phyloP scores from a whole-genome alignment of 2,329 filamentous ascomycete genomes.

The Dryadomyces sulphureus region DNA sequence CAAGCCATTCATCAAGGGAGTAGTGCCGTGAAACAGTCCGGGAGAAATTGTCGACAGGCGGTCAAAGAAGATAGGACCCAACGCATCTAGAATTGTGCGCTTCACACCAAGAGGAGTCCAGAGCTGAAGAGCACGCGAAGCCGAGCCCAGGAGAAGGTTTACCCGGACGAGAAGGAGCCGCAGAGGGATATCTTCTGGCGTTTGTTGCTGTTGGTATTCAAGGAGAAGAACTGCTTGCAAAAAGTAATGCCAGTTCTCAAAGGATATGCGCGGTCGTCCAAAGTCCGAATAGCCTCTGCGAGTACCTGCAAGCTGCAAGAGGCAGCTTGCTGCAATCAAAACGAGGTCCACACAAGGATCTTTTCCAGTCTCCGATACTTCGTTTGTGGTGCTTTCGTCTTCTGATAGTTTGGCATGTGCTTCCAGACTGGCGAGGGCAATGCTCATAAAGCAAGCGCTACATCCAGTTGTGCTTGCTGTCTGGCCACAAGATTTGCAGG shows the following conservation, averaged over 20 bases:
- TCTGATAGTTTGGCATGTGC: slow-evolving; percentile 12
- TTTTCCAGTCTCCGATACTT: slow-evolving; percentile 15
- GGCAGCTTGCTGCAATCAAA: slow-evolving; percentile 16
- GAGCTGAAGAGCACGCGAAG: slow-evolving; percentile 27
- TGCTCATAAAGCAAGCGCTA: slow-evolving; percentile 9
- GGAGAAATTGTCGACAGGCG: slow-evolving; percentile 38
- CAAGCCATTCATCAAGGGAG: slow-evolving; percentile 25
- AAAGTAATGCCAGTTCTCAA: slow-evolving; percentile 18
- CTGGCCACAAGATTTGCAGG: slow-evolving; percentile 12
- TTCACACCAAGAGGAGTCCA: slow-evolving; percentile 40
- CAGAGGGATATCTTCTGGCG: slow-evolving; percentile 29
- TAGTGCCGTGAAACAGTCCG: slow-evolving; percentile 16
- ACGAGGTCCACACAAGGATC: slow-evolving; percentile 19
- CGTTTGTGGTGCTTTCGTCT: slow-evolving; percentile 9
- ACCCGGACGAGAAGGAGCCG: slow-evolving; percentile 36
- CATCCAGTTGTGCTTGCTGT: slow-evolving; percentile 1
- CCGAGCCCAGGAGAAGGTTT: slow-evolving; percentile 35
- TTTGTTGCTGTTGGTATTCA: slow-evolving; percentile 30
- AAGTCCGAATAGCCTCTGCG: neutral
- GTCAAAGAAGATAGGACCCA: slow-evolving; percentile 40
- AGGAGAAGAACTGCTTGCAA: slow-evolving; percentile 35
- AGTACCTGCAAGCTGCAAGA: slow-evolving; percentile 18
- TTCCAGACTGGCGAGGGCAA: slow-evolving; percentile 11
- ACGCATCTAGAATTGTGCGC: slow-evolving; percentile 40
- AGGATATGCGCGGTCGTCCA: slow-evolving; percentile 8